Base-by-base conservation (phyloP, 164 flowering plant species). In the Vitis labrusca region DNA sequence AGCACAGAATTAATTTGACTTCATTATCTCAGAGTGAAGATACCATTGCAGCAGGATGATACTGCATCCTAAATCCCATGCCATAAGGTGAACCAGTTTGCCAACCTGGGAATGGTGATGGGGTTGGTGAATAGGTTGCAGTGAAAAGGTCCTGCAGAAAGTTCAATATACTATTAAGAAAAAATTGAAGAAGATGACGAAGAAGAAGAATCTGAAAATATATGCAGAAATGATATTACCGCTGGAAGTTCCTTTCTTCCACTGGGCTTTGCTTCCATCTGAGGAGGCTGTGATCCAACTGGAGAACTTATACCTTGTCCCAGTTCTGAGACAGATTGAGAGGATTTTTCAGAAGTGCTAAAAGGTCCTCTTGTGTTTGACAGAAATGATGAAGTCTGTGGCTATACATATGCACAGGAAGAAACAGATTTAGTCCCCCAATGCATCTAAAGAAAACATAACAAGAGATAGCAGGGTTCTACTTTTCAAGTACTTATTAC, bases 131-230 rank as follows among this genome's bases (percentile, higher is more conserved):
- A 73, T 79, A 79, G 61, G 65, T 76, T 63, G 79, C 70, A 30
- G 85, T 55, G 65, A 87, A 87, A 78, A 87, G 81, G 70, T 85
- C 87, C 91, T 87, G 82, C 57, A 69, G 15, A 65, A 15, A 52
- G 65, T 59, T 52, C 11, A 51, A n/a, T 44, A 50, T 14, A 12
- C n/a, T 47, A 19, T 4, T 44, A 54, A 16, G 50, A 48, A 57
- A 54, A 62, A 13, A 4, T 51, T 59, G 14, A 15, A 12, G 4
- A 17, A 51, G 16, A 23, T 23, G 27, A 1, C 27, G 27, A 58
- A 37, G 27, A 59, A 27, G 15, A 13, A 48, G 56, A 23, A 53
- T 13, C 48, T 47, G 8, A 19, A 30, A 50, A 8, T 10, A 23
- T 15, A 2, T 9, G 27, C 53, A 64, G 17, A 14, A 23, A 53